Evolutionary conservation across 2,329 filamentous ascomycete species (phyloP).

Genomic region (Cladophialophora yegresii): DNA sequence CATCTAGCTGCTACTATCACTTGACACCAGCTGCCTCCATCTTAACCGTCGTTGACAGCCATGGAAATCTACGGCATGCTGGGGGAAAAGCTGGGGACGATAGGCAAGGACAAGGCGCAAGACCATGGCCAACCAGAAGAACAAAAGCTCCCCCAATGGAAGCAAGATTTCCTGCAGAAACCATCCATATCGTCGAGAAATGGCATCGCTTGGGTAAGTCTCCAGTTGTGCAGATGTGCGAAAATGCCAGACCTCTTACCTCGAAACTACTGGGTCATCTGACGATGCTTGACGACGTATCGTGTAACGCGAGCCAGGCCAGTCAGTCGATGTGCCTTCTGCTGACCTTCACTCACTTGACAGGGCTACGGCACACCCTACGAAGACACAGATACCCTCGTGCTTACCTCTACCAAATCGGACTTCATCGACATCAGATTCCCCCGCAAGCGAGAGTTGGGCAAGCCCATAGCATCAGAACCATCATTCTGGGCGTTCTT

Average conservation of each 20-base stretch:
- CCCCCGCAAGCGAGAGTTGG: constrained; percentile 18
- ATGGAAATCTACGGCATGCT: constrained; percentile 36
- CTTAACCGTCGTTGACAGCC: not conserved
- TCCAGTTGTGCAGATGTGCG: not conserved
- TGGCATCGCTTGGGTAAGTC: constrained; percentile 36
- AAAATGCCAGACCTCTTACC: not conserved
- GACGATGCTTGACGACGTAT: not conserved
- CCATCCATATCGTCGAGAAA: constrained; percentile 32
- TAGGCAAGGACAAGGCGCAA: constrained; percentile 18
- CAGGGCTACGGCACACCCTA: constrained; percentile 33
- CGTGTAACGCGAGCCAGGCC: not conserved
- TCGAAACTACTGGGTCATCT: not conserved
- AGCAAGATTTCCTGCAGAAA: constrained; percentile 32
- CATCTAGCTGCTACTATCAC: not conserved
- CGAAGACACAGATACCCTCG: constrained; percentile 35
- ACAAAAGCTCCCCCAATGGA: constrained; percentile 28
- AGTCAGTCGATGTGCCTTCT: not conserved
- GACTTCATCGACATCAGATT: constrained; percentile 36
- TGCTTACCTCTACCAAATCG: constrained; percentile 30
- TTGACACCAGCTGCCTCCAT: not conserved
- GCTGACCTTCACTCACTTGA: not conserved
- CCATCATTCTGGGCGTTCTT: constrained; percentile 36
- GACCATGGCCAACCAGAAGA: not conserved
- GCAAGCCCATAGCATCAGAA: constrained; percentile 16
- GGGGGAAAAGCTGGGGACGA: constrained; percentile 32